Base-by-base conservation (phyloP, 1,139 yeast genomes). In the Yamadazyma pseudoaaseri region DNA sequence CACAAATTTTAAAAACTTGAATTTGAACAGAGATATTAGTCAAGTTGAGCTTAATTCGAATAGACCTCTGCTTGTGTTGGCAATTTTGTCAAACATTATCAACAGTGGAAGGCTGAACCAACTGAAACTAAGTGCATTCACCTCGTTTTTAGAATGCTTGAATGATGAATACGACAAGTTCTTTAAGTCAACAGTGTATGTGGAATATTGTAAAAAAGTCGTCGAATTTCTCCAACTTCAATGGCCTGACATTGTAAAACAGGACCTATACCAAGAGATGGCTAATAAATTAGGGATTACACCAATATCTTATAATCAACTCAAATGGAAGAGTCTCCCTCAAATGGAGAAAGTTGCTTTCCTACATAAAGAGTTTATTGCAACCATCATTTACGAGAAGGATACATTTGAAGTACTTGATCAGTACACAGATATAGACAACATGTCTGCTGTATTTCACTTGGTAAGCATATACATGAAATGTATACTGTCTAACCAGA, bases 241-340 rank as follows among this genome's bases (percentile, higher is more conserved):
- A 21, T 51, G 57, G 27, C 40, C 44, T 2, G 50, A 47, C 2
- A 20, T 53, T 3, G 37, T 40, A 3, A 40, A 50, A 11, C 37
- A 46, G 16, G 47, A 46, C 3, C 26, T 39, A 6, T 49, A 58
- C 29, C 42, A 45, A 17, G 45, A 48, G 8, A 43, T 62, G 27
- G 51, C 58, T n/a, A 49, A 51, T 11, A 63, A 58, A 35, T 42
- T 65, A 25, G 68, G 66, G 1, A 57, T 65, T 22, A 49, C 51
- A 26, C 59, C 55, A 10, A 39, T 47, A 5, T 59, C 59, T 15
- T 36, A 56, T 6, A 54, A 55, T 25, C 52, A 48, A 20, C 48
- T 53, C 28, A 52, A 54, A 27, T 60, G 67, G 64, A 47, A 45
- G 15, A 38, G 43, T 5, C 42, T 51, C 26, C 50, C 65, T 1